Evolutionary conservation across 371 early-diverging fungal species (phyloP), one percentile per base, ranked within the genome.

Genomic region (Mucor racemosus): DNA sequence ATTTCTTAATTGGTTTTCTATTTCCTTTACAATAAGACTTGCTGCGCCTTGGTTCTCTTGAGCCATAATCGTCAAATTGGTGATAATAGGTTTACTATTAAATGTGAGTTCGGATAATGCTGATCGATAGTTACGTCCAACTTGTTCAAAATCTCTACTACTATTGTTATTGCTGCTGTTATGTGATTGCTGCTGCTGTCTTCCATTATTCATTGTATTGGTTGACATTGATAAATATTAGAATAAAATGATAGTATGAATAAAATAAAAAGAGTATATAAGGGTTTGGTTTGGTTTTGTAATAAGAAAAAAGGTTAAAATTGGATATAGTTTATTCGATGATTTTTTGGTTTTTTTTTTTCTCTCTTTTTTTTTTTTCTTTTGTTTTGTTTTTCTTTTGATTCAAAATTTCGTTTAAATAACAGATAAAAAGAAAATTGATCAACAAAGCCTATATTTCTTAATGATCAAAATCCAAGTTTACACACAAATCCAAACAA

Each of bases 41-140:
- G 94, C 89, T 5, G 85, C 86, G 42, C 66, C 46, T 33, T 84
- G 62, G 75, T 92, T 90, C 66, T 92, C 92, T 68, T 89, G 88
- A 13, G 97, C 97, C 62, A 90, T 83, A 54, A 90, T 91, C 14
- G 97, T 95, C 62, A 97, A 81, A 63, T 87, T 90, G 46, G 89
- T 93, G 74, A 97, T 97, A 75, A 96, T 92, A 9, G 96, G 96
- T 67, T 92, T 92, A 56, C 92, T 92, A 78, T 93, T 95, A 77
- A 93, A 93, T 0, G 95, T 95, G 69, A 97, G 85, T 41, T 93
- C 94, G 14, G 73, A 72, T 10, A 83, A 50, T 11, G 77, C 77
- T 7, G 73, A 55, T 10, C 68, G 71, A 61, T 80, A 83, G 50
- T 71, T 76, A 9, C 69, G 60, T 64, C 73, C 69, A n/a, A 79